Evolutionary conservation across 2,329 filamentous ascomycete genomes (phyloP), one percentile per base, ranked within the genome.

Genomic region (Gliomastix tumulicola): DNA sequence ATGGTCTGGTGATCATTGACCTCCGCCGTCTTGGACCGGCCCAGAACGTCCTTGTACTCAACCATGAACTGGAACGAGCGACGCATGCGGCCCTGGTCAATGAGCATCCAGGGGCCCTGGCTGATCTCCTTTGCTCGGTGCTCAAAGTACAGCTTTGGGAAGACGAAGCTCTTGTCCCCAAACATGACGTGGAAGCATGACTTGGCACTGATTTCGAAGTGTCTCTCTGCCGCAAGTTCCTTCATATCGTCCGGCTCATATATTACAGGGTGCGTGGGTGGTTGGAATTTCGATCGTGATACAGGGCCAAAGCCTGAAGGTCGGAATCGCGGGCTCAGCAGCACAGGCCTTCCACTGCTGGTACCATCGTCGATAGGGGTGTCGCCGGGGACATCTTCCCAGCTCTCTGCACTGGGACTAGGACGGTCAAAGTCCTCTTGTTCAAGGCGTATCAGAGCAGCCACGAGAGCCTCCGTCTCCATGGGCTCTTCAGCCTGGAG

Each of bases 111-210:
- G 0, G 90, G 87, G 0, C 86, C 84, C 59, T 96, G 89, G 3
- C 83, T 79, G 43, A 96, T 88, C 43, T 82, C 79, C 56, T 82
- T 76, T 12, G 85, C 87, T 49, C 81, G 75, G 35, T 85, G 76
- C 55, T 94, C 88, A 54, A 87, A 83, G 55, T 96, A 90, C 21
- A 97, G 69, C 51, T 90, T 80, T 49, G 92, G 88, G 62, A 96
- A 98, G 27, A 97, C 82, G 22, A 89, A 87, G 55, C 87, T 94
- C 63, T 90, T 94, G 59, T 98, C 92, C 25, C 92, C 92, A 59
- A 97, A 98, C 35, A 98, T 74, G 13, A 97, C 86, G 53, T 97
- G 90, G 58, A 97, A 98, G 40, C 95, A 79, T 0, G 87, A 88
- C 59, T 98, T 97, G 32, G 92, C 84, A 44, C 87, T 94, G 42